Conservation (phyloP, 2,329 filamentous ascomycete genomes). For the Uncinocarpus reesii region DNA sequence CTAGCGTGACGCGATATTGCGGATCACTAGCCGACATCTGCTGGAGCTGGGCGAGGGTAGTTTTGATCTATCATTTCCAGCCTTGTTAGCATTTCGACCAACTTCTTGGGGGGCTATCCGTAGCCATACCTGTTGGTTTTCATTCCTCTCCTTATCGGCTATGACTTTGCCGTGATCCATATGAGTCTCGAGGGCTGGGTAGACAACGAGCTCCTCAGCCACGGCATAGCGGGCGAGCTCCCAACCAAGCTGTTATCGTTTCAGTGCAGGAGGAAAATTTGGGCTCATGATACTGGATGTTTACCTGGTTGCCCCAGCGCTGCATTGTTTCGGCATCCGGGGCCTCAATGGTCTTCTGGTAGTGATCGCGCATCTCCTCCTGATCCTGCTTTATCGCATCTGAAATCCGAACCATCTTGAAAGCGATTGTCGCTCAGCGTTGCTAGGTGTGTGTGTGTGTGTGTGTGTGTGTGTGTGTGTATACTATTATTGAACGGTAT, state of each 20-base stretch:
- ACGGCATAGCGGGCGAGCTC: conserved; percentile 44
- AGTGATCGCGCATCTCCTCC: conserved; percentile 34
- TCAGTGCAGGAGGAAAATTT: background rate
- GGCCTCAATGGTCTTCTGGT: conserved; percentile 36
- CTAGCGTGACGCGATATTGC: too few relatives aligned
- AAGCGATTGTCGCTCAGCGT: background rate
- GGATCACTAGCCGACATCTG: conserved; percentile 36
- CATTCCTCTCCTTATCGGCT: conserved; percentile 29
- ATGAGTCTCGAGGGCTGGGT: conserved; percentile 45
- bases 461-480: background rate
- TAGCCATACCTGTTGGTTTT: conserved; percentile 15
- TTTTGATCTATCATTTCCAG: conserved; percentile 38
- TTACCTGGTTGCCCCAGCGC: conserved; percentile 37
- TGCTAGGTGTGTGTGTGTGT: background rate
- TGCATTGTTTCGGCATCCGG: conserved; percentile 35
- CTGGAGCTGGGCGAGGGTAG: conserved; percentile 41
- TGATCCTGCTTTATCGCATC: conserved; percentile 38
- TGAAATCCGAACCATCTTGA: conserved; percentile 23
- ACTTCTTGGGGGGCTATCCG: background rate
- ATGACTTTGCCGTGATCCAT: conserved; percentile 36
- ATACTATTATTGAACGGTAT: too few relatives aligned
- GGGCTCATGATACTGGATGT: background rate
- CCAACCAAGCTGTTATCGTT: conserved; percentile 38
- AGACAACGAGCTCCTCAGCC: conserved; percentile 45
- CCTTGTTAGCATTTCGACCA: background rate